Evolutionary conservation across 345 rosid species (phyloP).

Genomic region (Trapa bicornis): DNA sequence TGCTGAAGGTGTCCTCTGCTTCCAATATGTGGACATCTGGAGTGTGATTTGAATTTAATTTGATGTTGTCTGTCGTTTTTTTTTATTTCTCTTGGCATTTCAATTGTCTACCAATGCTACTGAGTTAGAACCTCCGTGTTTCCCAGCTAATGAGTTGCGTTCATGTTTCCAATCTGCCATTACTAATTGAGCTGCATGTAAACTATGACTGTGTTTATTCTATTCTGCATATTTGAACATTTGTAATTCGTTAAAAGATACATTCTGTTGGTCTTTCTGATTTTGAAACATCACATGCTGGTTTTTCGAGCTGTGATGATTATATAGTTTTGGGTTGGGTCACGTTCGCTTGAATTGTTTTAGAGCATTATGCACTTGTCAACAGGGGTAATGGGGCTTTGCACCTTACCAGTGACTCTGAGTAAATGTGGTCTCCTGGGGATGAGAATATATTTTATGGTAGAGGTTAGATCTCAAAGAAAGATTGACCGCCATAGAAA

Average conservation of each 20-base stretch:
- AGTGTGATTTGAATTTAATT: background rate
- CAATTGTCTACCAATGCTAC: background rate
- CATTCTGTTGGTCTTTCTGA: background rate
- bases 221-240: background rate
- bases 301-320: too few species aligned
- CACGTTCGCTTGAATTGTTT: too few species aligned
- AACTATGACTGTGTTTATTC: background rate
- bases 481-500: too few species aligned
- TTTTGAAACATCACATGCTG: too few species aligned
- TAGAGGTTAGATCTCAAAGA: too few species aligned
- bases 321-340: too few species aligned
- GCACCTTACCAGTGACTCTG: too few species aligned
- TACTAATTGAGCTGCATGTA: background rate
- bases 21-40: background rate
- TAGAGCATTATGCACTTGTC: background rate
- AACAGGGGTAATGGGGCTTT: background rate
- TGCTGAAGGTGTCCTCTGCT: background rate
- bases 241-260: background rate
- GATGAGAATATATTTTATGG: too few species aligned
- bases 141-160: background rate
- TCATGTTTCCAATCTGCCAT: background rate
- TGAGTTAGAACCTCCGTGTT: background rate
- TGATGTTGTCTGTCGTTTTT: background rate
- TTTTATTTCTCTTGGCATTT: background rate
- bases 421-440: too few species aligned